phyloP scores from a whole-genome alignment of 2,329 filamentous ascomycete species.

The Verticillium isaacii region DNA sequence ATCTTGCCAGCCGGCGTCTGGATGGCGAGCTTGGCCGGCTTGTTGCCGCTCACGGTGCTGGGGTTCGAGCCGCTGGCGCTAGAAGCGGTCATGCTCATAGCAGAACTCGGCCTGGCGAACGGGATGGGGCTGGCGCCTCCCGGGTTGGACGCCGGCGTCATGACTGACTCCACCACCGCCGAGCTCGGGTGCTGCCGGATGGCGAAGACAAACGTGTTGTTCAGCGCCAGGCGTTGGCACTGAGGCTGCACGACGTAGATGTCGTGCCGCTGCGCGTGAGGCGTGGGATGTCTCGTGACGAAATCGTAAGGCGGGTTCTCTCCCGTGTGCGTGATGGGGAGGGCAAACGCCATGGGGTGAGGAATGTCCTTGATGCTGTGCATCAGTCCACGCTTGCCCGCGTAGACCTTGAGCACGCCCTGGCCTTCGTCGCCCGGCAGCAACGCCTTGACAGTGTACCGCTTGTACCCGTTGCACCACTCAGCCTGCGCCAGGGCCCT shows the following conservation, averaged over 20 bases:
- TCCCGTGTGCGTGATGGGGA: slow-evolving; percentile 87
- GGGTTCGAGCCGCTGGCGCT: slow-evolving; percentile 54
- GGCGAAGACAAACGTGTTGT: slow-evolving; percentile 97
- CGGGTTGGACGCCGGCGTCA: slow-evolving; percentile 42
- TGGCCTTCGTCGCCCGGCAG: slow-evolving; percentile 89
- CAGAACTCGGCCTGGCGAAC: slow-evolving; percentile 55
- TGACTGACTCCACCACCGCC: slow-evolving; percentile 23
- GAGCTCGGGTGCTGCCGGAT: slow-evolving; percentile 86
- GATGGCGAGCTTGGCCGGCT: slow-evolving; percentile 89
- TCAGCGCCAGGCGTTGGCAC: slow-evolving; percentile 79
- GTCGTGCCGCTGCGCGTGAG: slow-evolving; percentile 95
- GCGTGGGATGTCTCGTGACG: slow-evolving; percentile 86
- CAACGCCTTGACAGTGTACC: slow-evolving; percentile 89
- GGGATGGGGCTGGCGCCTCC: slow-evolving; percentile 54
- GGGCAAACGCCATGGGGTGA: slow-evolving; percentile 79
- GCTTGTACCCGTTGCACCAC: slow-evolving; percentile 82
- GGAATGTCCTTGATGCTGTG: slow-evolving; percentile 96
- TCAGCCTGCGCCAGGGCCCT: slow-evolving; percentile 85
- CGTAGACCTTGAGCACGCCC: slow-evolving; percentile 85
- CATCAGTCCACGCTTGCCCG: slow-evolving; percentile 92
- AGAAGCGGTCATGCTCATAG: slow-evolving; percentile 60
- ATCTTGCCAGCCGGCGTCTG: slow-evolving; percentile 95
- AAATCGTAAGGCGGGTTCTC: slow-evolving; percentile 95
- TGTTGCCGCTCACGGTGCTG: slow-evolving; percentile 49
- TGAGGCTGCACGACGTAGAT: slow-evolving; percentile 96